Evolutionary conservation across 2,329 filamentous ascomycete genomes (phyloP), one percentile per base, ranked within the genome.

Genomic region (Exophiala sp.): DNA sequence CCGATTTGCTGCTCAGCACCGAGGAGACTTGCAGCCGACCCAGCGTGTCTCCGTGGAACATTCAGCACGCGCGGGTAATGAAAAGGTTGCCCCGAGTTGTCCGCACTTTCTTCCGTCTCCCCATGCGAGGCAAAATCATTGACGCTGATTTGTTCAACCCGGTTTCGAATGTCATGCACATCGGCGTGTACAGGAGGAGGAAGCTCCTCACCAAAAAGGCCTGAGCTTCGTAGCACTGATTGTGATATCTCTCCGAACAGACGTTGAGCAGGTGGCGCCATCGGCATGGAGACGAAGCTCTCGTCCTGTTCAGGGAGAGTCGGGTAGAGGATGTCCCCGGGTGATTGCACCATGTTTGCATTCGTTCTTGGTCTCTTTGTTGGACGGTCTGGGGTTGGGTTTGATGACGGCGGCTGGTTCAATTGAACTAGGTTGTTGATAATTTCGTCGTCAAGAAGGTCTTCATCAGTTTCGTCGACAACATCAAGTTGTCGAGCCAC

Each of bases 171-270:
- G n/a, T 59, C 53, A 21, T 52, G 44, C 9, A 55, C 47, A 19
- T 46, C 50, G 10, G 32, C 39, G 9, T 43, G 21, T 22, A 44
- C 34, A 18, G 47, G 24, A 2, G 52, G 44, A 2, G 32, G 39
- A 21, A 55, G 43, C 13, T 29, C 48, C 10, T 65, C 58, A 21
- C 61, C 71, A 18, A 80, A 63, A 16, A 72, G 64, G 10, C 72
- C 73, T 13, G 79, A 79, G 60, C 73, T 79, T 43, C 70, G 67
- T 11, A 82, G 60, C 9, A 74, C 74, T 16, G 78, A 79, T 22
- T 72, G 66, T 9, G 74, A 75, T 55, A 83, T 78, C 62, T 83
- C 80, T 10, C 80, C 80, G 60, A 83, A 83, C 4, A 83, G 67
- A n/a, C 49, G 43, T 52, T 66, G 58, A n/a, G 64, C 60, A 40